Percentiles rank a stretch among this genome's conserved stretches.
Conservation (phyloP, 2,329 filamentous ascomycete species). For the Blumeriella jaapii region DNA sequence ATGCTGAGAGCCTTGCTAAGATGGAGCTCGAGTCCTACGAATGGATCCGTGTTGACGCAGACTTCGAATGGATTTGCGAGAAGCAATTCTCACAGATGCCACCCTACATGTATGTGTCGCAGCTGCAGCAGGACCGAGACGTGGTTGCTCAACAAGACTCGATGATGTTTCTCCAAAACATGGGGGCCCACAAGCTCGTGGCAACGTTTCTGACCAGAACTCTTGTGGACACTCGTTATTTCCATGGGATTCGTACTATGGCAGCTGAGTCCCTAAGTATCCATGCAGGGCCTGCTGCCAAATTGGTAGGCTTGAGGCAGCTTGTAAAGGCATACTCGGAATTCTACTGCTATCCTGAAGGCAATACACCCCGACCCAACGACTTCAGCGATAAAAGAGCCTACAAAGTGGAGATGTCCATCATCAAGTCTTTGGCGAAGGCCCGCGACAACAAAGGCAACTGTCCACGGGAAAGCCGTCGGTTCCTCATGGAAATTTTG, state of each 20-base stretch:
- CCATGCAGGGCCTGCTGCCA: constrained; percentile 58
- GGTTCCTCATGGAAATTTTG: constrained; percentile 79
- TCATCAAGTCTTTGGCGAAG: constrained; percentile 68
- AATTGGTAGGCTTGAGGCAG: constrained; percentile 73
- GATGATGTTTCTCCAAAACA: constrained; percentile 59
- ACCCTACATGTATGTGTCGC: constrained; percentile 95
- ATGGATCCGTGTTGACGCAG: constrained; percentile 95
- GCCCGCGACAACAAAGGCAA: constrained; percentile 65
- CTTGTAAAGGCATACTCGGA: constrained; percentile 77
- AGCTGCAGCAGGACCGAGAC: constrained; percentile 92
- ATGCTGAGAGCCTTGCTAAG: constrained; percentile 71
- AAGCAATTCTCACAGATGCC: constrained; percentile 71
- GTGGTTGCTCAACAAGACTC: constrained; percentile 78
- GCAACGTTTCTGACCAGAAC: constrained; percentile 86
- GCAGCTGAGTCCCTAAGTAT: constrained; percentile 69
- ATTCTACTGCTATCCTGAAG: constrained; percentile 73
- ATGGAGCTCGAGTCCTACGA: constrained; percentile 98
- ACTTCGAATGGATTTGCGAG: constrained; percentile 94
- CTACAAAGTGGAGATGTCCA: constrained; percentile 75
- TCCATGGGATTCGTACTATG: constrained; percentile 80
- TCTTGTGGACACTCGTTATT: constrained; percentile 84
- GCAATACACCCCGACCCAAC: constrained; percentile 73
- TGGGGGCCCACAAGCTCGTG: constrained; percentile 64
- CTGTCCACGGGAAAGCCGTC: constrained; percentile 67
- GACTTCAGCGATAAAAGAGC: constrained; percentile 80